phyloP scores from a whole-genome alignment of 306 rosid species.

The Sindora glabra region DNA sequence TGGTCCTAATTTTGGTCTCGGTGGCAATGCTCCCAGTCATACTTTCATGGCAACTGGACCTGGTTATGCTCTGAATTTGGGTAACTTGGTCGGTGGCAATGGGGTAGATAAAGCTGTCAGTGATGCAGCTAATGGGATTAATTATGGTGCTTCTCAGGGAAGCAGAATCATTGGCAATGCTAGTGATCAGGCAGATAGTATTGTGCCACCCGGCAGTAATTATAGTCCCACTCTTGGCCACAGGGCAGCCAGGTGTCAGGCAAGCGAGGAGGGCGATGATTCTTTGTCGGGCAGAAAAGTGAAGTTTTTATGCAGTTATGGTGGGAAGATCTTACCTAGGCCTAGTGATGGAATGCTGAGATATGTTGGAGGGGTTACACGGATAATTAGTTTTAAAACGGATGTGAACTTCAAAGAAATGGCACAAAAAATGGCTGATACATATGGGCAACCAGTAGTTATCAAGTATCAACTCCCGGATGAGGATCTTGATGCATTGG shows the following conservation, averaged over 20 bases:
- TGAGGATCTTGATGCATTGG: constrained; percentile 90
- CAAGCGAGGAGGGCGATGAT: constrained; percentile 56
- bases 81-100: constrained; percentile 25
- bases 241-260: constrained; percentile 29
- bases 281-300: constrained; percentile 50
- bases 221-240: constrained; percentile 16
- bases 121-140: constrained; percentile 30
- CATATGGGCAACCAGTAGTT: constrained; percentile 65
- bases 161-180: constrained; percentile 30
- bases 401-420: constrained; percentile 59
- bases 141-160: constrained; percentile 22
- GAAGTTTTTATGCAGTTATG: constrained; percentile 79
- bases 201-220: constrained; percentile 23
- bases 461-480: constrained; percentile 87
- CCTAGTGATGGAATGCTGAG: constrained; percentile 86
- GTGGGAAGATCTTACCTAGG: constrained; percentile 82
- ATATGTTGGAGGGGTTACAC: constrained; percentile 90
- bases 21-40: constrained; percentile 44
- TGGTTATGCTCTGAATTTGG: constrained; percentile 33
- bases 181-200: constrained; percentile 31
- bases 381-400: constrained; percentile 68
- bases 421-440: constrained; percentile 58
- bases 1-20: constrained; percentile 26
- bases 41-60: constrained; percentile 18
- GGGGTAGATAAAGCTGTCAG: constrained; percentile 33